Percentiles rank a stretch among this genome's conserved stretches.
phyloP scores from a whole-genome alignment of 1,139 yeast genomes.

The Maudiozyma humilis region DNA sequence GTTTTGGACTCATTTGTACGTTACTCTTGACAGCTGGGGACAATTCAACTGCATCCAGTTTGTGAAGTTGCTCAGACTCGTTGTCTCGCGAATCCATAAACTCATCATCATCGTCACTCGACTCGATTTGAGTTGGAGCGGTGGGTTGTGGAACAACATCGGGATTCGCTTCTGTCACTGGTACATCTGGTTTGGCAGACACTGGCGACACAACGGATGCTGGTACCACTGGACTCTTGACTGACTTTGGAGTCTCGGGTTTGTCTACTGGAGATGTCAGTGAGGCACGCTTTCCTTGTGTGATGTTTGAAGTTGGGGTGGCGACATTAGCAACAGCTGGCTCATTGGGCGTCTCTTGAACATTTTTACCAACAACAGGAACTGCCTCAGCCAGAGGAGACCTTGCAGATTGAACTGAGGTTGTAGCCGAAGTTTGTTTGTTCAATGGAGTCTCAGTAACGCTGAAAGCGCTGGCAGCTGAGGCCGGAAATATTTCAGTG shows the following conservation, averaged over 20 bases:
- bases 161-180: too few relatives aligned
- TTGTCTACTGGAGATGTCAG: neutral
- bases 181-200: neutral
- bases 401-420: neutral
- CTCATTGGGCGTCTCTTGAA: too few relatives aligned
- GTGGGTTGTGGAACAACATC: neutral
- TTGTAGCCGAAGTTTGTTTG: neutral
- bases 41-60: neutral
- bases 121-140: neutral
- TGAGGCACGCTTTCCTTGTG: too few relatives aligned
- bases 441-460: neutral
- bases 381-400: neutral
- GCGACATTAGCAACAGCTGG: too few relatives aligned
- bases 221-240: neutral
- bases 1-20: neutral
- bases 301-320: too few relatives aligned
- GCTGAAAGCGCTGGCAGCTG: neutral
- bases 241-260: neutral
- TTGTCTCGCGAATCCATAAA: neutral
- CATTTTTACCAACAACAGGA: neutral
- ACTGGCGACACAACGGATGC: neutral
- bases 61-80: neutral
- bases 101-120: neutral
- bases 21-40: neutral
- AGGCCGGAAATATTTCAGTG: slow-evolving; percentile 2